phyloP scores from a whole-genome alignment of 805 yeast genomes.

The Myxozyma lipomycoides region DNA sequence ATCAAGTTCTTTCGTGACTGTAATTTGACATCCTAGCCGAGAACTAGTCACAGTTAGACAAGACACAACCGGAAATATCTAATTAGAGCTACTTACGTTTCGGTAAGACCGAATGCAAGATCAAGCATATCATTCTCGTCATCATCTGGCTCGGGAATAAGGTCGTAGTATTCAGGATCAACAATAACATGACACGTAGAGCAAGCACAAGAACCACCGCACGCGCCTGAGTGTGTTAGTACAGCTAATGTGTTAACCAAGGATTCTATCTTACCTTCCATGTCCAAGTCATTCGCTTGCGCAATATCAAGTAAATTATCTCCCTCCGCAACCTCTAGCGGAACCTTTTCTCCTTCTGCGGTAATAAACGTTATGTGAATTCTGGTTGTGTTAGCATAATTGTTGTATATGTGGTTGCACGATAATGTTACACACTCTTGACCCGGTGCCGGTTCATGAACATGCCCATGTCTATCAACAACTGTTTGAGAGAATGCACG shows the following conservation, averaged over 20 bases:
- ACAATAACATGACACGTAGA: constrained; percentile 96
- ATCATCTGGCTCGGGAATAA: constrained; percentile 89
- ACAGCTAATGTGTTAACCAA: neutral
- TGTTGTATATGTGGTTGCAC: neutral
- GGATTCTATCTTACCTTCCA: constrained; percentile 58
- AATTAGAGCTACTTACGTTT: constrained; percentile 46
- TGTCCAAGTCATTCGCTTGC: constrained; percentile 85
- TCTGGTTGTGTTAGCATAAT: constrained; percentile 18
- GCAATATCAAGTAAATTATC: constrained; percentile 91
- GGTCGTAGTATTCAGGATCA: constrained; percentile 91
- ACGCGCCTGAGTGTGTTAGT: constrained; percentile 53
- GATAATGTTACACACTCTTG: constrained; percentile 55
- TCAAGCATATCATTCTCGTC: constrained; percentile 99
- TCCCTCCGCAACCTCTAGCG: constrained; percentile 85
- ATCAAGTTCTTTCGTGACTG: constrained; percentile 83
- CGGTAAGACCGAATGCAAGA: constrained; percentile 94
- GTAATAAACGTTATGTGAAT: constrained; percentile 80
- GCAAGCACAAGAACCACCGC: constrained; percentile 99
- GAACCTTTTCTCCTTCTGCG: constrained; percentile 80
- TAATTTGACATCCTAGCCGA: constrained; percentile 89
- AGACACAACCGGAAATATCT: neutral
- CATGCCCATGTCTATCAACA: constrained; percentile 63
- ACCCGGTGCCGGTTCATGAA: constrained; percentile 87
- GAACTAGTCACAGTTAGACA: too few relatives aligned
- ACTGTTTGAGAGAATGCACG: constrained; percentile 35